Conservation (phyloP, 495 filamentous ascomycete species). For the Geoglossum glabrum region DNA sequence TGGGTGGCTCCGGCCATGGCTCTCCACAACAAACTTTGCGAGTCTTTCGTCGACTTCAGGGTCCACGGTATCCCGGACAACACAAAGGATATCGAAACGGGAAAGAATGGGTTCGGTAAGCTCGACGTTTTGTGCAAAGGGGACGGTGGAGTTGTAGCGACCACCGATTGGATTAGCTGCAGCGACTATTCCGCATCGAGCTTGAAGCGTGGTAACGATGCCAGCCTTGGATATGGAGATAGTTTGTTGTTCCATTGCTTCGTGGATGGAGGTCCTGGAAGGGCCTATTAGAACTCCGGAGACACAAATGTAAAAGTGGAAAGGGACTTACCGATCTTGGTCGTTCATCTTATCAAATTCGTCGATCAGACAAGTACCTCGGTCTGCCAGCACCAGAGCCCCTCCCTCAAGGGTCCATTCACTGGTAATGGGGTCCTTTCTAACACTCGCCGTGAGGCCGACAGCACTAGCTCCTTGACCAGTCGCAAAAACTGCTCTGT, state of each 20-base stretch:
- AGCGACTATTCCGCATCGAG: slow-evolving; percentile 92
- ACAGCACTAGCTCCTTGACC: slow-evolving; percentile 95
- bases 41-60: slow-evolving; percentile 87
- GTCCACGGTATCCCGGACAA: slow-evolving; percentile 94
- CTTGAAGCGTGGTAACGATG: slow-evolving; percentile 94
- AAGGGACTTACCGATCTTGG: slow-evolving; percentile 42
- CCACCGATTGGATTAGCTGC: slow-evolving; percentile 94
- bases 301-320: neutral
- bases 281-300: neutral
- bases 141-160: slow-evolving; percentile 89
- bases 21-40: slow-evolving; percentile 85
- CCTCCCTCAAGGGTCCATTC: slow-evolving; percentile 99
- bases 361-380: slow-evolving; percentile 91
- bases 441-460: slow-evolving; percentile 92
- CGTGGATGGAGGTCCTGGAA: slow-evolving; percentile 69
- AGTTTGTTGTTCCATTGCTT: slow-evolving; percentile 99
- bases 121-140: slow-evolving; percentile 89
- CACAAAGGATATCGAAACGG: slow-evolving; percentile 96
- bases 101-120: slow-evolving; percentile 94
- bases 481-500: slow-evolving; percentile 92
- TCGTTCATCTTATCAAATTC: slow-evolving; percentile 99
- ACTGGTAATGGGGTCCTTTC: slow-evolving; percentile 82
- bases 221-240: slow-evolving; percentile 99
- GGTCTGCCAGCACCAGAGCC: slow-evolving; percentile 85
- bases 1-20: slow-evolving; percentile 79